Evolutionary conservation across 129 eudicot genomes (phyloP), one percentile per base, ranked within the genome.

Genomic region (Cynara cardunculus): DNA sequence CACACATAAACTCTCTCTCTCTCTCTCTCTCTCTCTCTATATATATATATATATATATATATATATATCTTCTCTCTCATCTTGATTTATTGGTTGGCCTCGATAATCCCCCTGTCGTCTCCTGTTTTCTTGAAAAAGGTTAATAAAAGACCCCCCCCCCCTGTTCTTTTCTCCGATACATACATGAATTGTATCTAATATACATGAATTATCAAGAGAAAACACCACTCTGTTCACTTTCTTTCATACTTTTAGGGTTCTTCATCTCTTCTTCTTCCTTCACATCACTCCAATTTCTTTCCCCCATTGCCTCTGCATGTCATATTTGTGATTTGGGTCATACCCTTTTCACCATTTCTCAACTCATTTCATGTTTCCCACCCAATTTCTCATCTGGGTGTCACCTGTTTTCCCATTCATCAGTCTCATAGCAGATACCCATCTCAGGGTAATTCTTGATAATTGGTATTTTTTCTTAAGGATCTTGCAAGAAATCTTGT

Each of bases 31-130:
- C 39, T 34, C 37, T 32, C 37, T 32, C 37, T 32, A 5, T 34
- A 34, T 34, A 34, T 30, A 30, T 30, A 30, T 30, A 28, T 28
- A 27, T 30, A 30, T 30, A 30, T 30, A 30, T 30, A 30, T 30
- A 30, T 30, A 30, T 4, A 30, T 4, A 39, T 39, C 2, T 10
- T 39, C 75, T 34, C 76, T 67, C 82, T 80, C 81, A 12, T 61
- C 74, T 86, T 77, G 78, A 74, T 74, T 77, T 79, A 73, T 83
- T 83, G 74, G n/a, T 78, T 79, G 83, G 85, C 87, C 83, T 83
- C 84, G 88, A 86, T 79, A 90, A 81, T 71, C 72, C 90, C 78
- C 87, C 70, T 80, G 88, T 89, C 91, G 75, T 82, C 75, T 79
- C 78, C 77, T 79, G 26, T 79, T 80, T 70, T 69, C 73, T 76